These are phyloP conservation scores for Lichtheimia hyalospora DNA, from an alignment of 371 early-diverging fungal genomes.

Conservation along the genomic window DNA sequence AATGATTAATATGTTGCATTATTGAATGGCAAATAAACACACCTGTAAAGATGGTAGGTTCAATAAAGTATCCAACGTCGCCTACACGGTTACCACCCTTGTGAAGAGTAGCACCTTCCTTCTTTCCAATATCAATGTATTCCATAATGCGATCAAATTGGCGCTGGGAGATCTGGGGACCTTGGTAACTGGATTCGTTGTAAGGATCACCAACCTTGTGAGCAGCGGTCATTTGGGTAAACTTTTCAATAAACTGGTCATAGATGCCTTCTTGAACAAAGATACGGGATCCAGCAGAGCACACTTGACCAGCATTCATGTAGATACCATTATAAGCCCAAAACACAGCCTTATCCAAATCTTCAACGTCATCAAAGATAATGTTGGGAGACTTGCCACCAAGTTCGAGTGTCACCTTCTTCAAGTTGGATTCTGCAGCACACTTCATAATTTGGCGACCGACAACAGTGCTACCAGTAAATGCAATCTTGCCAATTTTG, in stretches of 20 bases:
- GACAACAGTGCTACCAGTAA: constrained; percentile 64
- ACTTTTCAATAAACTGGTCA: constrained; percentile 66
- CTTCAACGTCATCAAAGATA: constrained; percentile 84
- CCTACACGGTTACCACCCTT: constrained; percentile 49
- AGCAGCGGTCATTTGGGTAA: constrained; percentile 57
- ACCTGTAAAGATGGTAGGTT: constrained; percentile 47
- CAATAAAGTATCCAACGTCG: constrained; percentile 48
- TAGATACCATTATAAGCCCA: constrained; percentile 72
- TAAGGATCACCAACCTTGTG: constrained; percentile 64
- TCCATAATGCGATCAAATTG: constrained; percentile 74
- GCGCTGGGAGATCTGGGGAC: constrained; percentile 72
- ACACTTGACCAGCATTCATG: constrained; percentile 83
- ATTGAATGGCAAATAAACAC: background rate
- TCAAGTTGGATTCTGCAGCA: constrained; percentile 68
- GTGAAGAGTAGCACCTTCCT: constrained; percentile 46
- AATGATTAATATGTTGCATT: background rate
- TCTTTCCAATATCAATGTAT: constrained; percentile 49
- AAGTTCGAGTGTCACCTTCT: constrained; percentile 78
- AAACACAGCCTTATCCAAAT: constrained; percentile 76
- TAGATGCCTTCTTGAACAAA: constrained; percentile 79
- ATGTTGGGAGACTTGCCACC: constrained; percentile 91
- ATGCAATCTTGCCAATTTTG: constrained; percentile 58
- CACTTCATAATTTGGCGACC: constrained; percentile 57
- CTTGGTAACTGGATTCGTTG: constrained; percentile 59
- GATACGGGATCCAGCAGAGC: constrained; percentile 83